Evolutionary conservation across 75 land plant genomes (phyloP), one percentile per base, ranked within the genome.

Genomic region (Pinus albicaulis): DNA sequence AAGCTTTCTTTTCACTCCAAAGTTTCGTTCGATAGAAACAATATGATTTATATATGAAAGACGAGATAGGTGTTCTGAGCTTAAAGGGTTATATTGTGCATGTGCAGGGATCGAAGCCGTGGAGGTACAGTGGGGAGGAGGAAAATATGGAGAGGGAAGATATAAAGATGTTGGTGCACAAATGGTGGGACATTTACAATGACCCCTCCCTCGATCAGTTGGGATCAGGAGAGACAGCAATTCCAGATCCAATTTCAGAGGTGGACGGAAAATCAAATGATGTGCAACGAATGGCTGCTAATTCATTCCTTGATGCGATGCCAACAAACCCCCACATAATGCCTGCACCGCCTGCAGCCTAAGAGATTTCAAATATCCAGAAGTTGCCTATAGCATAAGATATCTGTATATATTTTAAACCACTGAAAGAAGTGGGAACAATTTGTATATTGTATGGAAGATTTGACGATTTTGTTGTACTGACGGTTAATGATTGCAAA

Each of bases 111-210:
- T 90, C 89, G 19, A 90, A 90, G 76, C 92, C 88, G 34, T 90
- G 92, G 92, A 79, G 87, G 73, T 90, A 75, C 79, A 90, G 85
- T 3, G 92, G 92, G 3, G 58, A 90, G 53, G 92, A 86, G 64
- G 89, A 76, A 26, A 87, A 90, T 82, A 90, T 90, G 92, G 83
- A 90, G 22, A 85, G 89, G 74, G 89, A 90, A 48, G 89, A 87
- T 71, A 79, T 90, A 58, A 90, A 87, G 78, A 75, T 58, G 81
- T 76, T 90, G 19, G 89, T 87, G 72, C 25, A 74, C 24, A 87
- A 87, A 76, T 90, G 92, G 92, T 82, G 83, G 92, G 88, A 82
- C 17, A 78, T 90, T 2, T 87, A 82, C 79, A 79, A 87, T 23
- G 91, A 89, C 52, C 71, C 71, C 38, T 77, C 91, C 0, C 62